Percentiles rank a stretch among this genome's conserved stretches.
Evolutionary conservation across 257 asterid species (phyloP).

Genomic region (Henckelia pumila): DNA sequence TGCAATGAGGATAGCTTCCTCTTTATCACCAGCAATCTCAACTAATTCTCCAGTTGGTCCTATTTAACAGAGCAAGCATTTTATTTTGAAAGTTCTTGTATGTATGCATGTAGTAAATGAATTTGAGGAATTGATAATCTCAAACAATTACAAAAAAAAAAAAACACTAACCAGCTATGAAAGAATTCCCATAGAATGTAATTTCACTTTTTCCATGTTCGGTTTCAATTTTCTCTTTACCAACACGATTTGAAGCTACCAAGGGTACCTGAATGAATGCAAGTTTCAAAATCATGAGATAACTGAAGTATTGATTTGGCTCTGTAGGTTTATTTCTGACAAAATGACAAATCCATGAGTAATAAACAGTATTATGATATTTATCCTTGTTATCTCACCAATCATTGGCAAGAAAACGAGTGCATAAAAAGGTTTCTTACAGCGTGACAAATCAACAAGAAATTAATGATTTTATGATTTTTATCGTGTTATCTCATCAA

Average conservation of each 20-base stretch:
- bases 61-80: slow-evolving; percentile 28
- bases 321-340: too few relatives aligned
- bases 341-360: too few relatives aligned
- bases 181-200: slow-evolving; percentile 87
- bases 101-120: neutral
- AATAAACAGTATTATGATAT: neutral
- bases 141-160: neutral
- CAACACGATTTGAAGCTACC: slow-evolving; percentile 90
- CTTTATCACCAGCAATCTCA: slow-evolving; percentile 66
- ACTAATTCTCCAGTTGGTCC: slow-evolving; percentile 91
- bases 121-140: neutral
- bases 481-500: too few relatives aligned
- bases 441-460: neutral
- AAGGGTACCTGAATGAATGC: slow-evolving; percentile 66
- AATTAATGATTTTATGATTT: too few relatives aligned
- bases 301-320: too few relatives aligned
- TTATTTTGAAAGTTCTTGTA: slow-evolving; percentile 19
- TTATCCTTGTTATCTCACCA: neutral
- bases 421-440: too few relatives aligned
- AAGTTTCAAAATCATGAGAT: neutral
- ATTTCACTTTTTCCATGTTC: slow-evolving; percentile 89
- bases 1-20: slow-evolving; percentile 79
- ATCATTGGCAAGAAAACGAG: neutral
- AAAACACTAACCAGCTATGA: slow-evolving; percentile 89
- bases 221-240: slow-evolving; percentile 77